Base-by-base conservation (phyloP, 2,329 filamentous ascomycete genomes). In the Zasmidium cellare region DNA sequence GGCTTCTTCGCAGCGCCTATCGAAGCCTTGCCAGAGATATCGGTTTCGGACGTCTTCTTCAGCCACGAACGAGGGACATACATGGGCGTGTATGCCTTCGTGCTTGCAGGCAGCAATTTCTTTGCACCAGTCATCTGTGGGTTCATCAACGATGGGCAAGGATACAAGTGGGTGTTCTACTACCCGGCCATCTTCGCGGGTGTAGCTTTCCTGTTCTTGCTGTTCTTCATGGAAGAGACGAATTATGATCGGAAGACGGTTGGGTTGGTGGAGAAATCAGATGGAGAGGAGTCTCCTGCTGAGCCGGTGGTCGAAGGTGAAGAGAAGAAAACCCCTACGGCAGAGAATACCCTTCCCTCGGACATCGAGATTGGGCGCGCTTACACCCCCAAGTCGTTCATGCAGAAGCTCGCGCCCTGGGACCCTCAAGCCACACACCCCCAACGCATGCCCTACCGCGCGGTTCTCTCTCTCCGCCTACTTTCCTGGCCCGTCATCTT, bases 181-280 rank as follows among this genome's bases (percentile, higher is more conserved):
- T 82, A 80, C 72, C 78, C 78, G 20, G 79, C 82, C 3, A 84
- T 86, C 24, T 77, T 85, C 60, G 68, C 72, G 1, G 80, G 71
- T 1, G 67, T 78, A 1, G 74, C 71, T 9, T 78, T 81, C 35
- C 61, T 85, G 19, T 76, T 84, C 59, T 70, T 82, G 2, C 84
- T 84, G 71, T 80, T 86, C 65, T 79, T 81, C 67, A 79, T 84
- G 75, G 84, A 86, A 67, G 83, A 86, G 67, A 84, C 83, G 3
- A 85, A 82, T 65, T 84, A 79, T 55, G 63, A 65, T 56, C 59
- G 63, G 23, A 59, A 45, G 31, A 58, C 55, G 12, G 47, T 55
- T 9, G 51, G 53, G n/a, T 22, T 61, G 14, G 35, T 56, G 3
- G 47, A 53, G 14, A 44, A 51, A 11, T 18, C 7, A 14, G 23